Conservation (phyloP, 352 stramenopile species). For the Phytophthora foliorum region DNA sequence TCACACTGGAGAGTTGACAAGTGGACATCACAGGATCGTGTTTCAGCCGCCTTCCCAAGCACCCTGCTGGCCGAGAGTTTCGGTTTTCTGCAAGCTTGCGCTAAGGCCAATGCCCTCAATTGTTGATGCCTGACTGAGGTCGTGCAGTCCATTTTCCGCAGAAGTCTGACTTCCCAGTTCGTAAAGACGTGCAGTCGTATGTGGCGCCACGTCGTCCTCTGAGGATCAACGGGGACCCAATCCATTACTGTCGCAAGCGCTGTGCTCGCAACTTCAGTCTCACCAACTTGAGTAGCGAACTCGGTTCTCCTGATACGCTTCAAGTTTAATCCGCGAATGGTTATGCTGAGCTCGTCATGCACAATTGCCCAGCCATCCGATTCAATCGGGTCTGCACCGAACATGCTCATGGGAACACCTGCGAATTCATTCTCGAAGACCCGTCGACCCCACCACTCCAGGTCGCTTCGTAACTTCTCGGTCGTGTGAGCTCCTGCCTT, state of each 20-base stretch:
- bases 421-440: conserved; percentile 21
- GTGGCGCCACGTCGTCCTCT: neutral
- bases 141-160: no score
- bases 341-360: neutral
- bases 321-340: neutral
- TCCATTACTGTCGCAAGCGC: neutral
- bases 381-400: neutral
- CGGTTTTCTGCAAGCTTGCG: no score
- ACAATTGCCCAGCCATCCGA: neutral
- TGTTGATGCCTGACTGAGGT: no score
- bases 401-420: conserved; percentile 6
- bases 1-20: no score
- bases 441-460: conserved; percentile 2
- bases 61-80: no score
- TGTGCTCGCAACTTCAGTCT: neutral
- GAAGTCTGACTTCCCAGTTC: neutral
- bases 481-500: neutral
- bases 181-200: neutral
- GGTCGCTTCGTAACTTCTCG: neutral
- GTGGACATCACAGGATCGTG: no score
- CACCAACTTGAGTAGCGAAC: neutral
- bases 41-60: no score
- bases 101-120: no score
- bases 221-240: neutral
- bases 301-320: no score